Conservation (phyloP, 139 green algal species). For the Limnomonas spitsbergensis region DNA sequence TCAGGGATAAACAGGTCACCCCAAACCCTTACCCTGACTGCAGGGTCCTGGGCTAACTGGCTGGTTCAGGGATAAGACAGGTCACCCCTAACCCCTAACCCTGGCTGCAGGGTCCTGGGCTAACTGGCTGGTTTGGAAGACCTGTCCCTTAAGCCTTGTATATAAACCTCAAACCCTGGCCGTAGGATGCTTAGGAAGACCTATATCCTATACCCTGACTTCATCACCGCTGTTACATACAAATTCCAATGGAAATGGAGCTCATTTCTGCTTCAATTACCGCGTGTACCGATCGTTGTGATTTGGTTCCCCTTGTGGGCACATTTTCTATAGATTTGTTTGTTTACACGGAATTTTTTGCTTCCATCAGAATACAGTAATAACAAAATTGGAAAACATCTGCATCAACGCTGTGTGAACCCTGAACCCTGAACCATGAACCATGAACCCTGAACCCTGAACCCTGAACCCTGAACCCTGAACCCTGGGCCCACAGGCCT, state of each 20-base stretch:
- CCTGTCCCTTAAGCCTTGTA: not conserved
- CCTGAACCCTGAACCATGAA: not conserved
- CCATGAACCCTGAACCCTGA: not conserved
- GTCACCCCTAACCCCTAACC: too few relatives aligned
- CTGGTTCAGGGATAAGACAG: too few relatives aligned
- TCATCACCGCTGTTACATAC: too few relatives aligned
- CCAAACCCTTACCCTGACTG: not conserved
- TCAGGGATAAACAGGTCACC: too few relatives aligned
- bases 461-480: not conserved
- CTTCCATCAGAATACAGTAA: not conserved
- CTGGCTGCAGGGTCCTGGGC: not conserved
- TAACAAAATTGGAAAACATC: too few relatives aligned
- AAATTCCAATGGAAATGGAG: too few relatives aligned
- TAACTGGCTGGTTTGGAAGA: not conserved
- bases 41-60: too few relatives aligned
- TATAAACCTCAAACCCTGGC: too few relatives aligned
- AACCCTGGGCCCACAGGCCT: not conserved
- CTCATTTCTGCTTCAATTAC: not conserved
- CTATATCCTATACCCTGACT: too few relatives aligned
- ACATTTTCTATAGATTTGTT: constrained; percentile 1
- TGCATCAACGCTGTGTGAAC: not conserved
- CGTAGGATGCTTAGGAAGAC: too few relatives aligned
- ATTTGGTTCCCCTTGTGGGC: not conserved
- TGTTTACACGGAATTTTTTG: not conserved
- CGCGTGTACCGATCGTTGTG: not conserved